Conservation (phyloP, 108 stramenopile species). For the Nitzschia putrida region DNA sequence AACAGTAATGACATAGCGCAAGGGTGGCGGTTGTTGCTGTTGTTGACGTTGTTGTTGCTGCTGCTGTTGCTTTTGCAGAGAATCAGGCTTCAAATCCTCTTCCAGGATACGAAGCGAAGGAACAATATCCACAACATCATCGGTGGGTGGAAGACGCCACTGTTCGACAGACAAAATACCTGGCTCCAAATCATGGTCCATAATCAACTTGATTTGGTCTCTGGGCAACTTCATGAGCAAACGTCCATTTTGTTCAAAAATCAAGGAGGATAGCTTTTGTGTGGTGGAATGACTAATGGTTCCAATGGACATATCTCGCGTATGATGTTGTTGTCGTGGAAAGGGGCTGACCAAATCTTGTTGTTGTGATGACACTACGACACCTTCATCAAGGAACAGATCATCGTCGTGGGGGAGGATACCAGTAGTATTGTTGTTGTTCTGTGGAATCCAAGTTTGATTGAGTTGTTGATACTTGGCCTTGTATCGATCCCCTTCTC, state of each 20-base stretch:
- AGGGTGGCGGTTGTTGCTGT: slow-evolving; percentile 20
- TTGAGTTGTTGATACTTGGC: slow-evolving; percentile 45
- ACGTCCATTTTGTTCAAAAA: slow-evolving; percentile 44
- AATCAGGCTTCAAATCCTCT: not conserved
- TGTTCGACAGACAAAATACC: slow-evolving; percentile 62
- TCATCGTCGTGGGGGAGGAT: slow-evolving; percentile 3
- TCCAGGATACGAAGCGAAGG: not conserved
- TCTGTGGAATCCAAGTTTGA: slow-evolving; percentile 15
- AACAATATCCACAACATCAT: not conserved
- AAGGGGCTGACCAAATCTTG: not conserved
- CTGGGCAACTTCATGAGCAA: slow-evolving; percentile 48
- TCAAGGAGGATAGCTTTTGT: slow-evolving; percentile 26
- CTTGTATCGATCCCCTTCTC: slow-evolving; percentile 25
- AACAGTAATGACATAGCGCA: slow-evolving; percentile 58
- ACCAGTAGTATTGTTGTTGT: too few species aligned
- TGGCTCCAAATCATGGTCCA: slow-evolving; percentile 61
- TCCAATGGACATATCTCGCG: not conserved
- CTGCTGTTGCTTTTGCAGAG: not conserved
- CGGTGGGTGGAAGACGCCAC: slow-evolving; percentile 32
- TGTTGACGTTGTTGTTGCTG: not conserved
- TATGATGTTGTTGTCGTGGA: slow-evolving; percentile 6
- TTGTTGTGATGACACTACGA: not conserved
- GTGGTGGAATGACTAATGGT: slow-evolving; percentile 16
- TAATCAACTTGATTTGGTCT: slow-evolving; percentile 56
- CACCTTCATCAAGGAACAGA: slow-evolving; percentile 11